Percentiles rank a stretch among this genome's conserved stretches.
Evolutionary conservation across 768 basidiomycete genomes (phyloP).

Genomic region (Auriscalpium vulgare): DNA sequence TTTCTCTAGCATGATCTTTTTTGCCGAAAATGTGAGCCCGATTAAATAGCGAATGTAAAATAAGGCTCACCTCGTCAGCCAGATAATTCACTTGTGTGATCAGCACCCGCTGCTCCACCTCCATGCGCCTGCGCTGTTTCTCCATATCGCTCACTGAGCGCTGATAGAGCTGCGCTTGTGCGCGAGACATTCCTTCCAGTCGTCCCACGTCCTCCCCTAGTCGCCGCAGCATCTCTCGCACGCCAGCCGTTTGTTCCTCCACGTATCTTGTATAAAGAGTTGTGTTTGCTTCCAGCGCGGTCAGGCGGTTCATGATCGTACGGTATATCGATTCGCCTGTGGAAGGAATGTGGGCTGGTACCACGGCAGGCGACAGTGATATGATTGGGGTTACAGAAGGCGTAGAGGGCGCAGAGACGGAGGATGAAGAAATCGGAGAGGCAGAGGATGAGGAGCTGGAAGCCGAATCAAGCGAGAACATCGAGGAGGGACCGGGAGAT

Average conservation of each 20-base stretch:
- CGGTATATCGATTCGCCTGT: slow-evolving; percentile 86
- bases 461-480: not conserved
- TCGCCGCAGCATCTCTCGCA: slow-evolving; percentile 66
- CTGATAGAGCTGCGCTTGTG: slow-evolving; percentile 60
- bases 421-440: slow-evolving; percentile 3
- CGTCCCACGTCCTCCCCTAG: slow-evolving; percentile 75
- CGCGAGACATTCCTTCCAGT: slow-evolving; percentile 63
- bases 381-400: not conserved
- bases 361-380: slow-evolving; percentile 8
- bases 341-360: slow-evolving; percentile 16
- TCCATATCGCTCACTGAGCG: slow-evolving; percentile 63
- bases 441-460: slow-evolving; percentile 1
- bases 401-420: slow-evolving; percentile 3
- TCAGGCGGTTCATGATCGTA: slow-evolving; percentile 90
- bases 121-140: slow-evolving; percentile 53
- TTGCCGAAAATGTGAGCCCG: not conserved
- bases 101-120: slow-evolving; percentile 64
- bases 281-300: slow-evolving; percentile 78
- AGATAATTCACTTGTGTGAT: slow-evolving; percentile 66
- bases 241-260: slow-evolving; percentile 76
- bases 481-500: slow-evolving; percentile 4
- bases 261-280: slow-evolving; percentile 80
- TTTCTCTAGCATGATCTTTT: slow-evolving; percentile 79
- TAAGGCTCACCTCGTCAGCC: slow-evolving; percentile 60
- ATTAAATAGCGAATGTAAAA: not conserved